Base-by-base conservation (phyloP, 768 basidiomycete genomes). In the Gymnopilus junonius region DNA sequence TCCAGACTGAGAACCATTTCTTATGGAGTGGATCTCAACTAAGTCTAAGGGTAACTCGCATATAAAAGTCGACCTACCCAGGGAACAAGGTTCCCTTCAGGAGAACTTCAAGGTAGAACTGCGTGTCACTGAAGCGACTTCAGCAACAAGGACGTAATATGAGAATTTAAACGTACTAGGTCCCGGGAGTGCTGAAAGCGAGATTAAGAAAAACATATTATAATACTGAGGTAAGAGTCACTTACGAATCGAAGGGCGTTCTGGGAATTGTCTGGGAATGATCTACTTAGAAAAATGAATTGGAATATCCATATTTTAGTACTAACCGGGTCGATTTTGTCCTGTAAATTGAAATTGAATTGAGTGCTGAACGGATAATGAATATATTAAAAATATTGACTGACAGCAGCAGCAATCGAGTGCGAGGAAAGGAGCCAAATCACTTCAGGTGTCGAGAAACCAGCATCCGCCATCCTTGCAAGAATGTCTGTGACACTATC, bases 401-500 rank as follows among this genome's bases (percentile, higher is more conserved):
- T 0, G 31, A 58, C 56, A 43, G 56, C 56, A 14, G 56, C 40
- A 45, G 56, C 56, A 31, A 58, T 46, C 15, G 56, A 58, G 31
- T 58, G 56, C 3, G 56, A 58, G 1, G 56, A 23, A 5, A 58
- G 31, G 6, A 58, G 29, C 56, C 56, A 58, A 25, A 58, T 58
- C 17, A 40, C 39, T 20, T 58, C 56, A 17, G 56, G 40, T 4
- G 56, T 32, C 4, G 42, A 39, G 25, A 58, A 58, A 1, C 56
- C 56, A 27, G 56, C 56, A n/a, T 58, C 56, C 1, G 56, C 40
- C 23, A 58, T 42, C 12, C 56, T 20, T 2, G 56, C 56, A n/a
- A 58, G 56, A 20, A 58, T 58, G n/a, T 42, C 42, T 39, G 56
- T 58, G 25, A 58, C 56, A n/a, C 56, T 58, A 17, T 58, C 56